Evolutionary conservation across 495 filamentous ascomycete genomes (phyloP), one percentile per base, ranked within the genome.

Genomic region (Lasiosphaeris hirsuta): DNA sequence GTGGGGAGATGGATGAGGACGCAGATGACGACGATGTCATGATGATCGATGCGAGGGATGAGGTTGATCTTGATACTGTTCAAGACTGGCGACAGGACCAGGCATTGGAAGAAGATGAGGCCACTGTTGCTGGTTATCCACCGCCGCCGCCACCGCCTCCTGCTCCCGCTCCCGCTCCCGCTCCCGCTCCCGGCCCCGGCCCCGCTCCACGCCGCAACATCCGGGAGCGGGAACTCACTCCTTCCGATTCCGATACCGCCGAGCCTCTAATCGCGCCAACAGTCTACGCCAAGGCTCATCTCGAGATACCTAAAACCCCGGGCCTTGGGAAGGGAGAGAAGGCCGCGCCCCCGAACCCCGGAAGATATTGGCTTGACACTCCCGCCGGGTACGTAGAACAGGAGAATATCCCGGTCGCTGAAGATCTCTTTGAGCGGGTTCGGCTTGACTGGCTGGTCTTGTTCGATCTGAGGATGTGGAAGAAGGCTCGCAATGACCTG

Each of bases 391-490:
- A 84, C 39, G 78, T 72, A 38, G 76, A 78, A 33, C 78, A 80
- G 13, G 76, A 82, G 13, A 70, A 77, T 23, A 71, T 88, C 5
- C 88, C 87, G 14, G 70, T 83, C 1, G 84, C 92, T 52, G 95
- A 97, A 65, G 87, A 99, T 65, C 72, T 97, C 36, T 88, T 87
- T 70, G 81, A 92, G 63, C 86, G 94, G 19, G 86, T 97, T 10
- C 88, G 94, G 35, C 77, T 99, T 4, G 94, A 99, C 70, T 96
- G 89, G 88, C 79, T 97, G 70, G 89, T 99, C 41, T 80, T 99
- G n/a, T 99, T 93, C 70, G 94, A 99, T 66, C 75, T 99, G 39
- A 76, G 94, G 51, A 78, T 99, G 73, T 99, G 94, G 94, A 99
- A 99, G 75, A 92, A 90, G 67, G 85, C 91, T 7, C 85, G 94